These are phyloP conservation scores for Cyanidium caldarium DNA, from an alignment of 23 red algal species.

Conservation along the genomic window DNA sequence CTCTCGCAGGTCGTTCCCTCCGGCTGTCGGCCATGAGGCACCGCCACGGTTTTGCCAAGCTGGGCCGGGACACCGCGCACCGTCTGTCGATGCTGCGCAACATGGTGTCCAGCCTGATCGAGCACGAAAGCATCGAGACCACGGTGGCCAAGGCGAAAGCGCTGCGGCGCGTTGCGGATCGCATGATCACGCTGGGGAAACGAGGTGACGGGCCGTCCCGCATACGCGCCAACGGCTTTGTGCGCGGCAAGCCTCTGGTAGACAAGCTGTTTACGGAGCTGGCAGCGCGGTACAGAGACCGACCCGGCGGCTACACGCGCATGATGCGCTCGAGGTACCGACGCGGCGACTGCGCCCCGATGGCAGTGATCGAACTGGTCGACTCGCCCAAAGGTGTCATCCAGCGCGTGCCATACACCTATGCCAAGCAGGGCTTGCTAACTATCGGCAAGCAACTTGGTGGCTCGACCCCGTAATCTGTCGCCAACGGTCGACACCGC, in stretches of 20 bases:
- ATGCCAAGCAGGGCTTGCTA: too few species aligned
- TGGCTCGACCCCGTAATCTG: too few species aligned
- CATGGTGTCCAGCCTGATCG: slow-evolving; percentile 51
- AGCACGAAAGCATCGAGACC: slow-evolving; percentile 76
- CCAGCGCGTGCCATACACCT: too few species aligned
- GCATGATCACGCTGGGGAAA: slow-evolving; percentile 58
- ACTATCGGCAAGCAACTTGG: too few species aligned
- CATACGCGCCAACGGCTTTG: slow-evolving; percentile 20
- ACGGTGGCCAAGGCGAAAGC: slow-evolving; percentile 91
- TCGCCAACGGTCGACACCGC: too few species aligned
- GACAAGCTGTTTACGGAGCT: slow-evolving; percentile 35
- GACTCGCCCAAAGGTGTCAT: slow-evolving; percentile 50
- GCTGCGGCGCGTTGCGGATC: slow-evolving; percentile 59
- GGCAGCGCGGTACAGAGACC: slow-evolving; percentile 35
- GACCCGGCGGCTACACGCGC: slow-evolving; percentile 60
- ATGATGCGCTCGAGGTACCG: slow-evolving; percentile 43
- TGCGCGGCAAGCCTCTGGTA: slow-evolving; percentile 22
- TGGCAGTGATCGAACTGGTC: slow-evolving; percentile 68
- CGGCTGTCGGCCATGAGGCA: slow-evolving; percentile 65
- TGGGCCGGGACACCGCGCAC: slow-evolving; percentile 34
- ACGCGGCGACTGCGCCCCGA: slow-evolving; percentile 66
- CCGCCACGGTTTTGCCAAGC: slow-evolving; percentile 23
- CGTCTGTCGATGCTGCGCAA: slow-evolving; percentile 48
- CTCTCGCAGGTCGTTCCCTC: too few species aligned
- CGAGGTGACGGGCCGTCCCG: slow-evolving; percentile 2